Percentiles rank a stretch among this genome's conserved stretches.
Evolutionary conservation across 2,329 filamentous ascomycete species (phyloP).

Genomic region (Coniochaeta pulveracea): DNA sequence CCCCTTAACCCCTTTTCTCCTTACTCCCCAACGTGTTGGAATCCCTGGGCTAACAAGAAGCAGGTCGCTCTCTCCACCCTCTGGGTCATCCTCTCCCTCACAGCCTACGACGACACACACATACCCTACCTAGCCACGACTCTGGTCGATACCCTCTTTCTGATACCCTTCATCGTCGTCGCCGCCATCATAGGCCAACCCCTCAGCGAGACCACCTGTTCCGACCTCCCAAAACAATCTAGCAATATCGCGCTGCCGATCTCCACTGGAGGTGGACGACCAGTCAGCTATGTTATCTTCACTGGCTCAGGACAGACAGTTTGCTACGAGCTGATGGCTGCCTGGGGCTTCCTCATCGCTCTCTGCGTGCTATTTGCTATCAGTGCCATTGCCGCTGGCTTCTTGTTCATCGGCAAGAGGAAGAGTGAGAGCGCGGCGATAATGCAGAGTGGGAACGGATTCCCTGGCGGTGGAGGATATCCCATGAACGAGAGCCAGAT

Average conservation of each 20-base stretch:
- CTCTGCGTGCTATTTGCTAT: constrained; percentile 63
- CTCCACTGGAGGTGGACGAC: constrained; percentile 27
- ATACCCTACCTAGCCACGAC: constrained; percentile 68
- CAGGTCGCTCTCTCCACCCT: constrained; percentile 66
- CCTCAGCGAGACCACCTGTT: constrained; percentile 67
- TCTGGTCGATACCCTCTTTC: constrained; percentile 53
- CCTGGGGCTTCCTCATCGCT: constrained; percentile 78
- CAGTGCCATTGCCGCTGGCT: constrained; percentile 43
- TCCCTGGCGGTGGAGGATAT: neutral
- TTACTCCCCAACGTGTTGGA: too few relatives aligned
- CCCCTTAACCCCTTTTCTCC: constrained; percentile 7
- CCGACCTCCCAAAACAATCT: constrained; percentile 27
- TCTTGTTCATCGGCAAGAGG: constrained; percentile 51
- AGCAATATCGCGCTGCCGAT: constrained; percentile 33
- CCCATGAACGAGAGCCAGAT: constrained; percentile 4
- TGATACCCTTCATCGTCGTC: constrained; percentile 69
- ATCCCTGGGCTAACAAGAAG: too few relatives aligned
- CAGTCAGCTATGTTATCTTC: constrained; percentile 32
- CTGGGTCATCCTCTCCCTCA: constrained; percentile 55
- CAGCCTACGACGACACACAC: constrained; percentile 38
- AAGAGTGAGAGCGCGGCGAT: neutral
- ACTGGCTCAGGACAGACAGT: constrained; percentile 42
- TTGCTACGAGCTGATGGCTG: constrained; percentile 75
- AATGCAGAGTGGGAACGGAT: neutral
- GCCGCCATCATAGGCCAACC: constrained; percentile 70